These are phyloP conservation scores for Trichoderma pleuroti DNA, from an alignment of 2,329 filamentous ascomycete genomes.

Conservation along the genomic window DNA sequence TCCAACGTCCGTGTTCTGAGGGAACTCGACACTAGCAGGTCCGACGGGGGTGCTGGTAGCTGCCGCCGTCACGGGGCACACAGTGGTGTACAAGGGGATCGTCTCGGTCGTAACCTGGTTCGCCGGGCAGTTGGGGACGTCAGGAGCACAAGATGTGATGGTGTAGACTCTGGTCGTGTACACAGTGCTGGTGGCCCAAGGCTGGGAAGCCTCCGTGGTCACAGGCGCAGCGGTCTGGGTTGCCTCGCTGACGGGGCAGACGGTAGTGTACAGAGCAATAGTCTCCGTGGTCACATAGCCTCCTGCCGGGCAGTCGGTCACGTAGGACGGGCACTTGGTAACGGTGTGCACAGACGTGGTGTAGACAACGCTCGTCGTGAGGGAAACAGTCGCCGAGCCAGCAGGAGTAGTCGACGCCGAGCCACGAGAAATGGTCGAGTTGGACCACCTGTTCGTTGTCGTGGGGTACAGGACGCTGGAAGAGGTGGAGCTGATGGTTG, in stretches of 20 bases:
- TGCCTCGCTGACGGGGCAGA: conserved; percentile 37
- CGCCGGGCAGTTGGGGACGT: conserved; percentile 47
- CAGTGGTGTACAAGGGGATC: conserved; percentile 35
- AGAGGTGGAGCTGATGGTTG: neutral
- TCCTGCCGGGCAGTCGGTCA: conserved; percentile 37
- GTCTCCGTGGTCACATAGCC: conserved; percentile 38
- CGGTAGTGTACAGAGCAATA: conserved; percentile 43
- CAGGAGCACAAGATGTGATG: conserved; percentile 52
- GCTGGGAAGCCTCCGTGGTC: conserved; percentile 4
- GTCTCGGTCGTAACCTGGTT: conserved; percentile 34
- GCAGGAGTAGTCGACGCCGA: conserved; percentile 1
- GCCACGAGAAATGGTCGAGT: conserved; percentile 19
- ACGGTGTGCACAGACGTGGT: conserved; percentile 48
- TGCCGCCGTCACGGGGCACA: conserved; percentile 34
- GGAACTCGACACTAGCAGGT: neutral
- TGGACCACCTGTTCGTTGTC: conserved; percentile 15
- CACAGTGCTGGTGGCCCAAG: conserved; percentile 38
- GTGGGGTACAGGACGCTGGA: conserved; percentile 4
- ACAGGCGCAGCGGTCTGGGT: conserved; percentile 20
- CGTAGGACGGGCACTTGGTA: conserved; percentile 49
- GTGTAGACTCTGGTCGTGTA: conserved; percentile 53
- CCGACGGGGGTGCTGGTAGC: conserved; percentile 9
- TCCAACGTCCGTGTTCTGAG: conserved; percentile 17
- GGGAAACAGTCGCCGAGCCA: neutral
- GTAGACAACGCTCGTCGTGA: conserved; percentile 39